Evolutionary conservation across 1,284 basidiomycete genomes (phyloP), one percentile per base, ranked within the genome.

Genomic region (Ustilago cynodontis): DNA sequence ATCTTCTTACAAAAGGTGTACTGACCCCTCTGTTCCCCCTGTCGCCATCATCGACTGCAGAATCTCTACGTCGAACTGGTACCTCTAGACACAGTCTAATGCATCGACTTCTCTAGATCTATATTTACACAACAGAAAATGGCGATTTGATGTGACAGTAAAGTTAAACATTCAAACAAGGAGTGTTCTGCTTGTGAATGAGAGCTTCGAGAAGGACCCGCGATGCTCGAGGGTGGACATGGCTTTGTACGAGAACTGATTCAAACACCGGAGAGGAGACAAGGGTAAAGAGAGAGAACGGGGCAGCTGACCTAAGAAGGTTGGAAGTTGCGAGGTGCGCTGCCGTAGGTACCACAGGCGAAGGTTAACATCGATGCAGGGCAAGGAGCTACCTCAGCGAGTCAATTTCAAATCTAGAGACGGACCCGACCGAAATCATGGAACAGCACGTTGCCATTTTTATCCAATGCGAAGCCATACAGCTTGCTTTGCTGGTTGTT

Each of bases 51-150:
- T 50, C 31, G 14, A 37, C 35, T 37, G 7, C 35, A 71, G 68
- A 53, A 76, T 31, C 68, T 76, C 10, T 68, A 61, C n/a, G 73
- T 71, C 18, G 65, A 76, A 52, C 60, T 76, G 16, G 65, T 68
- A 20, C 68, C 73, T 11, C 61, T 66, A 18, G 45, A 55, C 37
- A 43, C 52, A 13, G 39, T 66, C 35, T 74, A n/a, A 61, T 29
- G 14, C 14, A 31, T 24, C 0, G 3, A 28, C 20, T 49, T 6
- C 1, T 1, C 5, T 24, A 7, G 8, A n/a, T 20, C n/a, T 47
- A 20, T 47, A 47, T 20, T 22, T 39, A 39, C 6, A 2, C 37
- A 1, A 13, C 13, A 11, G 41, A 22, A n/a, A 11, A 18, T 20
- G 20, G 41, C n/a, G 0, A 43, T 7, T 28, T 28, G 10, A 26